These are phyloP conservation scores for Aspergillus sp. DNA, from an alignment of 2,329 filamentous ascomycete genomes.

Conservation along the genomic window DNA sequence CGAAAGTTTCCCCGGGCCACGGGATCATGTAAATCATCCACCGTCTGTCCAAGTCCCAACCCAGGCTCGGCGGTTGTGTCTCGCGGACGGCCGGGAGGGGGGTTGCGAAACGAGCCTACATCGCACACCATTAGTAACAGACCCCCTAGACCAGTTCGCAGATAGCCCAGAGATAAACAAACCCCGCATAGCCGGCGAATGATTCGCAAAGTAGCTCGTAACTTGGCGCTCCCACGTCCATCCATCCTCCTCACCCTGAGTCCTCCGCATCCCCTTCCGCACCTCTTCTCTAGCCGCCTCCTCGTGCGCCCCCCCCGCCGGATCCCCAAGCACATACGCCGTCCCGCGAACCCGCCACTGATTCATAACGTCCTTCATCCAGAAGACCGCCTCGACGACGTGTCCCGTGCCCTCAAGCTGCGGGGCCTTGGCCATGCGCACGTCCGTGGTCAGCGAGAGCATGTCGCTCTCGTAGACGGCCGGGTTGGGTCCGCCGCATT, in stretches of 20 bases:
- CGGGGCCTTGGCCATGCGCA: conserved; percentile 76
- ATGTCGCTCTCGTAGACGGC: conserved; percentile 71
- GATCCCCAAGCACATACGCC: conserved; percentile 71
- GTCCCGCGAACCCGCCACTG: conserved; percentile 84
- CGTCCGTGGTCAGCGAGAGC: conserved; percentile 81
- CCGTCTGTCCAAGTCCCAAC: conserved; percentile 58
- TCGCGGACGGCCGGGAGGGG: conserved; percentile 64
- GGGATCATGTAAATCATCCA: conserved; percentile 67
- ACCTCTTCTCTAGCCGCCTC: conserved; percentile 53
- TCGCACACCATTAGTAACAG: conserved; percentile 1
- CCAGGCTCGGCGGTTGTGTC: conserved; percentile 46
- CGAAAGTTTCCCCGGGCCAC: conserved; percentile 74
- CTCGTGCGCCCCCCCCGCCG: conserved; percentile 58
- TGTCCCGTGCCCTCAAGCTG: conserved; percentile 69
- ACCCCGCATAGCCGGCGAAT: conserved; percentile 76
- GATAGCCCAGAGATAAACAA: conserved; percentile 17
- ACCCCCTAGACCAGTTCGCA: background rate
- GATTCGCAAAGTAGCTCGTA: conserved; percentile 85
- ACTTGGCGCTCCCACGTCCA: conserved; percentile 82
- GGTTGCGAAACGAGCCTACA: conserved; percentile 66
- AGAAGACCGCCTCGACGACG: conserved; percentile 79
- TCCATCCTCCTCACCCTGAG: conserved; percentile 27
- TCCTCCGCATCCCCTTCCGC: conserved; percentile 54
- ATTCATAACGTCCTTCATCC: conserved; percentile 65
- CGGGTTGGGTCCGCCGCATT: conserved; percentile 55